phyloP scores from a whole-genome alignment of 2,329 filamentous ascomycete species.

The Clarireedia homoeocarpa region DNA sequence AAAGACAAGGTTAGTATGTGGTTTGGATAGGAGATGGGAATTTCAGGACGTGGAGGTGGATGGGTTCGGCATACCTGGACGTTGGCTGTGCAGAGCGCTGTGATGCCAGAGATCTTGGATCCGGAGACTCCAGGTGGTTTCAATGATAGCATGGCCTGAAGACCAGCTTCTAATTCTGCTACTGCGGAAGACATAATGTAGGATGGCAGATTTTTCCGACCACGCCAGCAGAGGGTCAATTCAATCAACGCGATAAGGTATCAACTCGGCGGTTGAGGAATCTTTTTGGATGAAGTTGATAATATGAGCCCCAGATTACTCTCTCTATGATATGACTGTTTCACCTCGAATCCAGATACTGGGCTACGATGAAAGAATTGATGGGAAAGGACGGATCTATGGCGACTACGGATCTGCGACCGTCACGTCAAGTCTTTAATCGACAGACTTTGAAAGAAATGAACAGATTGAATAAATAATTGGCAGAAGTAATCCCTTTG shows the following conservation, averaged over 20 bases:
- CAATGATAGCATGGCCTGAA: conserved; percentile 84
- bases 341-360: conserved; percentile 9
- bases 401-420: conserved; percentile 10
- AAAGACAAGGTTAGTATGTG: conserved; percentile 13
- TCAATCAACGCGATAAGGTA: conserved; percentile 9
- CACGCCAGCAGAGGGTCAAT: conserved; percentile 9
- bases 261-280: neutral
- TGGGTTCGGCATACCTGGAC: conserved; percentile 62
- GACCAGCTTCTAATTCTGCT: conserved; percentile 80
- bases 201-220: conserved; percentile 6
- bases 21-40: neutral
- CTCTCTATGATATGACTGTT: conserved; percentile 8
- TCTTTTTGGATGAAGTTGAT: neutral
- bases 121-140: conserved; percentile 93
- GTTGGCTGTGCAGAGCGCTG: conserved; percentile 78
- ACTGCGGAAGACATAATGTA: conserved; percentile 69
- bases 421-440: conserved; percentile 8
- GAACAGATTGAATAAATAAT: neutral
- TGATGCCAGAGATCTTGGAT: conserved; percentile 83
- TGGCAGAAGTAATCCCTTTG: neutral
- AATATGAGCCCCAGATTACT: conserved; percentile 9
- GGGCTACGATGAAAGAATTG: conserved; percentile 10
- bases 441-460: neutral
- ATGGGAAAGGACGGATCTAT: conserved; percentile 7
- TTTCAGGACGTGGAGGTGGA: neutral